Evolutionary conservation across 2,329 filamentous ascomycete species (phyloP), one percentile per base, ranked within the genome.

Genomic region (Emydomyces testavorans): DNA sequence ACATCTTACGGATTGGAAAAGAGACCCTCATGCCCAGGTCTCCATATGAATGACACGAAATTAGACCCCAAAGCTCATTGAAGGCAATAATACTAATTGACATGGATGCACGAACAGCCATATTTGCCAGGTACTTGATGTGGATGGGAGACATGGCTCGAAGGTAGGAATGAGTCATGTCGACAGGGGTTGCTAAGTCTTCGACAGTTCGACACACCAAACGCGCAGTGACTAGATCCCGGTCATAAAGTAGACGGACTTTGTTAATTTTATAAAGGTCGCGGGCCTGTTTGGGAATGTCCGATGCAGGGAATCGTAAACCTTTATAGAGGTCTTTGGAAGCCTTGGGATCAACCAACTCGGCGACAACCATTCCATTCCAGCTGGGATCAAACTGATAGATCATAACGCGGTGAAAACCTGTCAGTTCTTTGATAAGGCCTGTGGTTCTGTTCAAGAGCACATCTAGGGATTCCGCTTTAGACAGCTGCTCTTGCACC

Each of bases 61-160:
- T 37, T 13, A 46, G 28, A 11, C 43, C 43, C 43, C 43, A 46
- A 29, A 46, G 34, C 21, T 46, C 34, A 21, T 38, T 29, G 32
- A 46, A 46, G 13, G 43, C 18, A 36, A 20, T 18, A 20, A 46
- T 29, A 13, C 43, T 46, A n/a, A 46, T 46, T 8, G 43, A 46
- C 43, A 46, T 46, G 21, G 43, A 46, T 20, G 43, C 23, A 6
- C 43, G 43, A 21, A 46, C 32, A 8, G 13, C 32, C 43, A 46
- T 46, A 11, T 46, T 46, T 20, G 32, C 43, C 18, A 46, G 18
- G 16, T 46, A 46, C 31, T 46, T 46, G 32, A 46, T 18, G 23
- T 46, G 43, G 16, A 46, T 46, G 20, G 43, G 43, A 20, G 43
- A 46, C 43, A 46, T 46, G 15, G 43, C 43, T 16, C 43, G 43